These are phyloP conservation scores for Cyclocybe cylindracea DNA, from an alignment of 768 basidiomycete species.

Conservation along the genomic window DNA sequence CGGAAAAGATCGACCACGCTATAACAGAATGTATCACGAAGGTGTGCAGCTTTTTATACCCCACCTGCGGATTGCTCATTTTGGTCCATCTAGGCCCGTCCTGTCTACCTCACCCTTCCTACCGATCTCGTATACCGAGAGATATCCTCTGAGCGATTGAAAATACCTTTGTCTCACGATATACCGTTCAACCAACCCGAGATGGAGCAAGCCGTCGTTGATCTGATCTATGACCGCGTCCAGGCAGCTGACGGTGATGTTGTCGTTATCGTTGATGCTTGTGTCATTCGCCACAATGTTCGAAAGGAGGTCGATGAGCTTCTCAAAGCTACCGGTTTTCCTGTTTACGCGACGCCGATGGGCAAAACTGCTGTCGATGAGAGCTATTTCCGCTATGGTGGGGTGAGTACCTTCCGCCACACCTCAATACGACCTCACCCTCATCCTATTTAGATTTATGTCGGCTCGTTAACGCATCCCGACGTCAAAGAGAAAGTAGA, in stretches of 20 bases:
- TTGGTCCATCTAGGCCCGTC: constrained; percentile 56
- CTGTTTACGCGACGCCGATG: constrained; percentile 78
- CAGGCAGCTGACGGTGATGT: constrained; percentile 67
- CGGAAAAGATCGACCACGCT: constrained; percentile 75
- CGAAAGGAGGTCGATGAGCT: constrained; percentile 64
- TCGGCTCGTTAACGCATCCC: constrained; percentile 70
- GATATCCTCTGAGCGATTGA: constrained; percentile 65
- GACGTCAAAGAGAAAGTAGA: constrained; percentile 74
- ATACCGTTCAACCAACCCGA: constrained; percentile 55
- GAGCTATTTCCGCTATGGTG: constrained; percentile 71
- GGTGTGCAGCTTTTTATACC: constrained; percentile 28
- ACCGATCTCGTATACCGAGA: constrained; percentile 76
- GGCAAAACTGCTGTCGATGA: constrained; percentile 81
- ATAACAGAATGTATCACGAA: constrained; percentile 66
- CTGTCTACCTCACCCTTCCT: constrained; percentile 86
- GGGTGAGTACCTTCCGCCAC: constrained; percentile 40
- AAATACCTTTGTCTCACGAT: constrained; percentile 52
- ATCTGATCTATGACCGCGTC: constrained; percentile 68
- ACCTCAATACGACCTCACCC: neutral
- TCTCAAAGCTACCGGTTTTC: constrained; percentile 62
- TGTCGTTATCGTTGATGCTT: constrained; percentile 81
- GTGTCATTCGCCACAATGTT: constrained; percentile 72
- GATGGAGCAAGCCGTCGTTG: constrained; percentile 69
- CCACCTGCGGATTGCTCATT: neutral
- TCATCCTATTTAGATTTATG: constrained; percentile 55